Evolutionary conservation across 164 flowering plant genomes (phyloP).

Genomic region (Echeveria elegans): DNA sequence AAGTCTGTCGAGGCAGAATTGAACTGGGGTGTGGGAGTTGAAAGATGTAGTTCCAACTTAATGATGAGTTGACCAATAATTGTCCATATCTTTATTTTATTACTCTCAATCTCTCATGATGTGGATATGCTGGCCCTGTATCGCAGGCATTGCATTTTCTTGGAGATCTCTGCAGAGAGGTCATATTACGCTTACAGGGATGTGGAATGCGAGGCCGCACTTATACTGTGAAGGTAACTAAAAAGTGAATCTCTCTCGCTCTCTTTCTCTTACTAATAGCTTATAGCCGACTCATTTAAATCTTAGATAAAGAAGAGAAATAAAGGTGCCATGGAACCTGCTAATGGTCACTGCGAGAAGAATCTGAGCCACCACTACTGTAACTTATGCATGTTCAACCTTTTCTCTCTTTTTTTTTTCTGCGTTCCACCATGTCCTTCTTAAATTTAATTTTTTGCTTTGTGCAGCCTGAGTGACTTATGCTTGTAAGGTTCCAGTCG

Average conservation of each 20-base stretch:
- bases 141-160: conserved; percentile 61
- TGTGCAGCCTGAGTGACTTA: neutral
- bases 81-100: neutral
- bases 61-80: neutral
- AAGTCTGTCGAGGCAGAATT: conserved; percentile 97
- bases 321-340: conserved; percentile 78
- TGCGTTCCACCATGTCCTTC: neutral
- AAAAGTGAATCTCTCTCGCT: neutral
- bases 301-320: conserved; percentile 64
- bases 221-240: conserved; percentile 69
- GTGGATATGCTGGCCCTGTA: neutral
- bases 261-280: neutral
- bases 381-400: conserved; percentile 18
- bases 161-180: conserved; percentile 75
- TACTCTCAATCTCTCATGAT: too few relatives aligned
- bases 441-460: neutral
- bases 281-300: neutral
- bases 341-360: conserved; percentile 87
- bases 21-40: conserved; percentile 83
- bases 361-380: conserved; percentile 86
- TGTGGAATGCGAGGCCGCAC: conserved; percentile 77
- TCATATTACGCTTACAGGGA: conserved; percentile 74
- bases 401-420: neutral
- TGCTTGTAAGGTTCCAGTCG: conserved; percentile 60
- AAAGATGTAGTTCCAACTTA: conserved; percentile 53